These are phyloP conservation scores for Platanus orientalis DNA, from an alignment of 164 flowering plant genomes.

Conservation along the genomic window DNA sequence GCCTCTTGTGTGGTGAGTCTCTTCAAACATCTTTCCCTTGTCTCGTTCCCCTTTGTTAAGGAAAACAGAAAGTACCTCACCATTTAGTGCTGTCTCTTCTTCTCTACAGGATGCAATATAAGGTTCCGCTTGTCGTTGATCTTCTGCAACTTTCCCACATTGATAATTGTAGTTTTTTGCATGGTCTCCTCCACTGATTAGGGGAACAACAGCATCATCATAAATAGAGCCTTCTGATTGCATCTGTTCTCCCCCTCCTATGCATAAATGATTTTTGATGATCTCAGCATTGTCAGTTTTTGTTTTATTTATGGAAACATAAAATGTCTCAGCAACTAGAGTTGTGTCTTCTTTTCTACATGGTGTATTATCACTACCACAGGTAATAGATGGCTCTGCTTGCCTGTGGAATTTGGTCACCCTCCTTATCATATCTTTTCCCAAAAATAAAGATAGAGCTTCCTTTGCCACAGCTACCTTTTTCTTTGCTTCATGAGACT, in stretches of 20 bases:
- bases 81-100: neutral
- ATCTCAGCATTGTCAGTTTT: neutral
- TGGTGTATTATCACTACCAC: too few relatives aligned
- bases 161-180: neutral
- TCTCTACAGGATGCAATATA: neutral
- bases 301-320: neutral
- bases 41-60: too few relatives aligned
- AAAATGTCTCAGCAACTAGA: neutral
- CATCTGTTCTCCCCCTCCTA: neutral
- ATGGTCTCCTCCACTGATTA: neutral
- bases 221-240: neutral
- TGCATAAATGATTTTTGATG: too few relatives aligned
- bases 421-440: neutral
- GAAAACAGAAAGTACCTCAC: too few relatives aligned
- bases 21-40: neutral
- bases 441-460: conserved; percentile 26
- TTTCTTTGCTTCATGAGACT: conserved; percentile 16
- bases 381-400: neutral
- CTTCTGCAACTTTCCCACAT: neutral
- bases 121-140: neutral
- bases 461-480: conserved; percentile 28
- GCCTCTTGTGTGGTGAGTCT: too few relatives aligned
- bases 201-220: too few relatives aligned
- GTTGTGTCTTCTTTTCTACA: neutral
- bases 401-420: neutral